These are phyloP conservation scores for Chenopodium album DNA, from an alignment of 148 eudicot species.

Conservation along the genomic window DNA sequence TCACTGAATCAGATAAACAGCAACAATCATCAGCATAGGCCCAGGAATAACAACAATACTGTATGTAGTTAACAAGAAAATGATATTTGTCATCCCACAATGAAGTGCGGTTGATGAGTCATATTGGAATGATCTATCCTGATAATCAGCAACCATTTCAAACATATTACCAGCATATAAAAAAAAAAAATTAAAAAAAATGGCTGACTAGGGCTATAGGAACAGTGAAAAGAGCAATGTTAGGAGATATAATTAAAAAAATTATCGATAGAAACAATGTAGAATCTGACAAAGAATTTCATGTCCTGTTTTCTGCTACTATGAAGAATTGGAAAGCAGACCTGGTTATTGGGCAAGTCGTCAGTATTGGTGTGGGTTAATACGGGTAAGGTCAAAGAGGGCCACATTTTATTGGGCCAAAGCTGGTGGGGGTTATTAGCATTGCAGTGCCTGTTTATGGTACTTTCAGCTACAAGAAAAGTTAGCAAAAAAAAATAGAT, in stretches of 20 bases:
- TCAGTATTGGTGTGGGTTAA: no score
- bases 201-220: background rate
- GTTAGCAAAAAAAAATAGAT: background rate
- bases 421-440: no score
- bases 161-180: background rate
- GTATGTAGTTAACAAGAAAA: background rate
- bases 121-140: background rate
- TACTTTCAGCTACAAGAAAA: background rate
- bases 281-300: background rate
- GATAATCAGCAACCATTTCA: background rate
- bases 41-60: background rate
- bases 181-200: background rate
- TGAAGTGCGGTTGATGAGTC: background rate
- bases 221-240: background rate
- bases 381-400: no score
- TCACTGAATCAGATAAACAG: constrained; percentile 47
- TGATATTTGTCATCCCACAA: background rate
- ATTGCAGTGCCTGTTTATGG: no score
- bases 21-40: background rate
- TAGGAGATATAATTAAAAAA: no score
- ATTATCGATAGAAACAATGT: background rate
- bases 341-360: no score
- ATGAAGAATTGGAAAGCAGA: background rate
- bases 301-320: background rate
- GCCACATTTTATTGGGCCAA: no score